phyloP scores from a whole-genome alignment of 2,329 filamentous ascomycete species.

The Clarireedia paspali region DNA sequence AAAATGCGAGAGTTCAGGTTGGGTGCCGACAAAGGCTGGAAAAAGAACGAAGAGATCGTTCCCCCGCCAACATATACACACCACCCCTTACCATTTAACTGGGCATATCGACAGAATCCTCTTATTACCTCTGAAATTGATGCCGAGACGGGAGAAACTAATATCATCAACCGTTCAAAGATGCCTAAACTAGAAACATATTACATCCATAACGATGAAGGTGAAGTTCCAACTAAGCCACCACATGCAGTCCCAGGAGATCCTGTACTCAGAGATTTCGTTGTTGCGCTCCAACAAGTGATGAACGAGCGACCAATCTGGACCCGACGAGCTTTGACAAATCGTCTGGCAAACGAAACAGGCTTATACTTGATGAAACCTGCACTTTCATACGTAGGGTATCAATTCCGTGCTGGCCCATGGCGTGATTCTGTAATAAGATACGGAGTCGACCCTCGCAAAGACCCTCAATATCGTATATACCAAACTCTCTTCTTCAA shows the following conservation, averaged over 20 bases:
- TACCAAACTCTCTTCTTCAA: constrained; percentile 92
- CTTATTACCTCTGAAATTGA: constrained; percentile 41
- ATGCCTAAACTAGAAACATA: constrained; percentile 14
- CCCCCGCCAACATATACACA: constrained; percentile 75
- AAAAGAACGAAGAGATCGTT: constrained; percentile 60
- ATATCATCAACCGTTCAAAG: constrained; percentile 23
- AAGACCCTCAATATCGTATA: constrained; percentile 64
- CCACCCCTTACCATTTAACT: constrained; percentile 66
- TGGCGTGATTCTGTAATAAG: constrained; percentile 83
- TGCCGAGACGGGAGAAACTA: constrained; percentile 25
- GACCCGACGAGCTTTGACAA: constrained; percentile 76
- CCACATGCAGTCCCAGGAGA: constrained; percentile 29
- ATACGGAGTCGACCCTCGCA: constrained; percentile 80
- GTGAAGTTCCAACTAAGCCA: constrained; percentile 15
- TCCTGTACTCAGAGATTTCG: constrained; percentile 52
- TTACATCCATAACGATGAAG: constrained; percentile 20
- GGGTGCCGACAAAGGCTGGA: constrained; percentile 50
- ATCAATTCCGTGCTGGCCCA: constrained; percentile 86
- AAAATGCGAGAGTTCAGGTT: constrained; percentile 60
- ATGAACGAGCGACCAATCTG: constrained; percentile 74
- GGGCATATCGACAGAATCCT: constrained; percentile 79
- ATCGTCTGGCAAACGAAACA: constrained; percentile 51
- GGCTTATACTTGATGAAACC: constrained; percentile 57
- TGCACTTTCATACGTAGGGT: constrained; percentile 77
- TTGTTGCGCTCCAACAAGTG: constrained; percentile 54